Evolutionary conservation across 257 asterid species (phyloP).

Genomic region (Leptodermis oblonga): DNA sequence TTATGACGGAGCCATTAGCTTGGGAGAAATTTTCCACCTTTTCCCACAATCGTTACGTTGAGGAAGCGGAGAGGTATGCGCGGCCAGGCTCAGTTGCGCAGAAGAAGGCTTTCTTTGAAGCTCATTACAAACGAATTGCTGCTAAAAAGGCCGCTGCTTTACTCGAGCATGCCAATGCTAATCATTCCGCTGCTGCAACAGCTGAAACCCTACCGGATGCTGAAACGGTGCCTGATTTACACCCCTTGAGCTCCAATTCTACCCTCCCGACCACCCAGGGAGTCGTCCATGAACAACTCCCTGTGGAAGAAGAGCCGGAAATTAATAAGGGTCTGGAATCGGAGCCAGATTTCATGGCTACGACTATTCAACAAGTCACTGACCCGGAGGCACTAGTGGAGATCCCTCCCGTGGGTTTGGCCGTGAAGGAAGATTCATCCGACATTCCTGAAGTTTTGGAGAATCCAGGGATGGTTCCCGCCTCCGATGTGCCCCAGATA

Average conservation of each 20-base stretch:
- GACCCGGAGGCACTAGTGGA: slow-evolving; percentile 25
- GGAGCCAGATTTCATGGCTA: background rate
- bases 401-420: slow-evolving; percentile 1
- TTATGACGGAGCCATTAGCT: slow-evolving; percentile 56
- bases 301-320: slow-evolving; percentile 1
- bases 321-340: slow-evolving; percentile 15
- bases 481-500: slow-evolving; percentile 45
- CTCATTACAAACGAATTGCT: slow-evolving; percentile 91
- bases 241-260: slow-evolving; percentile 15
- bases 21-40: slow-evolving; percentile 98
- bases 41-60: slow-evolving; percentile 77
- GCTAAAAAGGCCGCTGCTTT: slow-evolving; percentile 78
- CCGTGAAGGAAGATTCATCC: slow-evolving; percentile 16
- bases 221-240: slow-evolving; percentile 16
- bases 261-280: slow-evolving; percentile 13
- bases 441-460: slow-evolving; percentile 23
- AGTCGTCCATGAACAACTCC: slow-evolving; percentile 14
- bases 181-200: background rate
- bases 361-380: background rate
- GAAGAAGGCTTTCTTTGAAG: slow-evolving; percentile 97
- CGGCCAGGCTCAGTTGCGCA: slow-evolving; percentile 90
- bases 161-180: slow-evolving; percentile 41
- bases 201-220: background rate
- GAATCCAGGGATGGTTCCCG: slow-evolving; percentile 35
- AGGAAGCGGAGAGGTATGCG: slow-evolving; percentile 84